These are phyloP conservation scores for Cystobasidium sp. DNA, from an alignment of 1,284 basidiomycete genomes.

Conservation along the genomic window DNA sequence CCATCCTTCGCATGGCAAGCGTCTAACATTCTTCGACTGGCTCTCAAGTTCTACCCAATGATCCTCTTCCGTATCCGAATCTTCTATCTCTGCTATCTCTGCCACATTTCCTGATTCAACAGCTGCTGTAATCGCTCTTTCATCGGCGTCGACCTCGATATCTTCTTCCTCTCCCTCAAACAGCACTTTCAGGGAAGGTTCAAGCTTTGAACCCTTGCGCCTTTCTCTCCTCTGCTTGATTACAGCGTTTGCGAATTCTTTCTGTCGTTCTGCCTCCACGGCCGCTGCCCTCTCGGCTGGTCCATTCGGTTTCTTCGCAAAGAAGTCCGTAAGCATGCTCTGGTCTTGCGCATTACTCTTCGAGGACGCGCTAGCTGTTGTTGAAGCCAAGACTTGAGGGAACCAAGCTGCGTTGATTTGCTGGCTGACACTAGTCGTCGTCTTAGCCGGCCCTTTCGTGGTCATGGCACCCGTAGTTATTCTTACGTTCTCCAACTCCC, in stretches of 20 bases:
- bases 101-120: not conserved
- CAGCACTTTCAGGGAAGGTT: not conserved
- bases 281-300: constrained; percentile 16
- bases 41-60: not conserved
- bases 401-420: constrained; percentile 17
- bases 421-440: not conserved
- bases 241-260: constrained; percentile 13
- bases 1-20: constrained; percentile 34
- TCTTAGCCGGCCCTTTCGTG: not conserved
- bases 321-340: constrained; percentile 21
- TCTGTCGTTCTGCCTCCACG: not conserved
- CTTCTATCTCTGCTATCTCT: not conserved
- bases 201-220: not conserved
- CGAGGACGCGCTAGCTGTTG: not conserved
- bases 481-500: not conserved
- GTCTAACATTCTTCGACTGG: not conserved
- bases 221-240: constrained; percentile 2
- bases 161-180: constrained; percentile 15
- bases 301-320: constrained; percentile 14
- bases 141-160: constrained; percentile 6
- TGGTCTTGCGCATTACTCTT: constrained; percentile 12
- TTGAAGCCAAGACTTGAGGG: not conserved
- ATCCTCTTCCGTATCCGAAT: constrained; percentile 14
- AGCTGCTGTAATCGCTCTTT: not conserved
- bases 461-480: too few species aligned